Percentiles rank a stretch among this genome's conserved stretches.
phyloP scores from a whole-genome alignment of 2,329 filamentous ascomycete genomes.

The Rhinocladiella similis region DNA sequence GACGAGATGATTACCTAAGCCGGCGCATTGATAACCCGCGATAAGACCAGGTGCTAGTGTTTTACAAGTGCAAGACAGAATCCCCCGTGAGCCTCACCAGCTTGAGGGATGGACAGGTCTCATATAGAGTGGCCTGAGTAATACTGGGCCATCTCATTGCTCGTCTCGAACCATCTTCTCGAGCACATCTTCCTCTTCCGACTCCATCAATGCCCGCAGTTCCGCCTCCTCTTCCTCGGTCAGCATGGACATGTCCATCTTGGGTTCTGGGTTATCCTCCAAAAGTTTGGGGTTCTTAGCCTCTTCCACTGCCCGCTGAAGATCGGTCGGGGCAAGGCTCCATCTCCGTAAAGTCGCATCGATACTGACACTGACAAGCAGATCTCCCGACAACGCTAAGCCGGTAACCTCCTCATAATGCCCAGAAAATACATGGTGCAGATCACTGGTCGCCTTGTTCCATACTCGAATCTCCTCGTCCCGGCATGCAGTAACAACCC shows the following conservation, averaged over 20 bases:
- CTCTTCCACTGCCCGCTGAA: slow-evolving; percentile 59
- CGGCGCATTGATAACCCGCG: slow-evolving; percentile 4
- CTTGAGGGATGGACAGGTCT: background rate
- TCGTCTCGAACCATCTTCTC: slow-evolving; percentile 28
- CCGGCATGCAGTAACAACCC: slow-evolving; percentile 83
- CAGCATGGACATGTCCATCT: slow-evolving; percentile 52
- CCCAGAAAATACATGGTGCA: slow-evolving; percentile 73
- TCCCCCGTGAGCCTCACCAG: background rate
- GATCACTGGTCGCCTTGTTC: slow-evolving; percentile 70
- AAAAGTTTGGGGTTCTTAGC: slow-evolving; percentile 44
- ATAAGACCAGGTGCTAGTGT: too few species aligned
- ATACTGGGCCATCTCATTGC: slow-evolving; percentile 11
- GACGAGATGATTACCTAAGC: slow-evolving; percentile 20
- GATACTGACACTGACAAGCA: slow-evolving; percentile 78
- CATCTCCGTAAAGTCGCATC: slow-evolving; percentile 86
- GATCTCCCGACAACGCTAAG: slow-evolving; percentile 58
- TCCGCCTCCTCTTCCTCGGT: slow-evolving; percentile 92
- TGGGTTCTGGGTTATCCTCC: slow-evolving; percentile 47
- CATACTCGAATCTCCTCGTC: slow-evolving; percentile 92
- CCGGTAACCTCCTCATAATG: slow-evolving; percentile 94
- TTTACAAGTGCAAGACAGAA: background rate
- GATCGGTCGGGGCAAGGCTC: slow-evolving; percentile 65
- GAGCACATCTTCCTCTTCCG: slow-evolving; percentile 52
- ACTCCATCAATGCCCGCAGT: slow-evolving; percentile 85
- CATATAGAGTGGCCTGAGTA: background rate